phyloP scores from a whole-genome alignment of 2,329 filamentous ascomycete species.

The Paecilomyces variotii region DNA sequence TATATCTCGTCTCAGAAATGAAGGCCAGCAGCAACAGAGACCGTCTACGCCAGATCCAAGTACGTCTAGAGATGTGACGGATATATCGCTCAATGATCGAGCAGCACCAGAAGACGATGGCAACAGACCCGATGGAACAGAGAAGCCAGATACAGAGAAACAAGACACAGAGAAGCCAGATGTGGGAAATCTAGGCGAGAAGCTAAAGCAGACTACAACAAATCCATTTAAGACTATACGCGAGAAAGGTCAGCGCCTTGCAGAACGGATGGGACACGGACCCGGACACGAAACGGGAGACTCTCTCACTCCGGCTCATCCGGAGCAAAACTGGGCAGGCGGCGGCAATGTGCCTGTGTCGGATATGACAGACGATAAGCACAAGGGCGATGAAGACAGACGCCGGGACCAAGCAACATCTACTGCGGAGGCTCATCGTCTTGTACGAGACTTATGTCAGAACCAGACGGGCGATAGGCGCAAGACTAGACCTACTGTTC shows the following conservation, averaged over 20 bases:
- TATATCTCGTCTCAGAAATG: not conserved
- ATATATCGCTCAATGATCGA: not conserved
- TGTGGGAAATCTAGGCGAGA: not conserved
- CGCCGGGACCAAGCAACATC: slow-evolving; percentile 14
- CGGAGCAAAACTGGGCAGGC: slow-evolving; percentile 18
- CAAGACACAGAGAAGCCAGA: not conserved
- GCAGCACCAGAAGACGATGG: not conserved
- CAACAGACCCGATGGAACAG: too few species aligned
- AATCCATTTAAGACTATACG: not conserved
- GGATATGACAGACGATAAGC: slow-evolving; percentile 21
- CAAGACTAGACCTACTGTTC: slow-evolving; percentile 21
- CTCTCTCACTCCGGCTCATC: slow-evolving; percentile 15
- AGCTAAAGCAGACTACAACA: not conserved
- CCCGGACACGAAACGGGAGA: slow-evolving; percentile 13
- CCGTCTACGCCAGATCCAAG: not conserved
- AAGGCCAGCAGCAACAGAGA: not conserved
- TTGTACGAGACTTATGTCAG: slow-evolving; percentile 29
- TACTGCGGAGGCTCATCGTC: slow-evolving; percentile 28
- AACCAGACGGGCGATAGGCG: slow-evolving; percentile 16
- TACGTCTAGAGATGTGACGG: not conserved
- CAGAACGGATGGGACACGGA: slow-evolving; percentile 15
- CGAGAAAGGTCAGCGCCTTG: slow-evolving; percentile 2
- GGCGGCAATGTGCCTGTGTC: slow-evolving; percentile 16
- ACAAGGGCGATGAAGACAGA: slow-evolving; percentile 22
- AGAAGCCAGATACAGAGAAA: not conserved